Conservation (phyloP, 371 early-diverging fungal genomes). For the Circinella minor region DNA sequence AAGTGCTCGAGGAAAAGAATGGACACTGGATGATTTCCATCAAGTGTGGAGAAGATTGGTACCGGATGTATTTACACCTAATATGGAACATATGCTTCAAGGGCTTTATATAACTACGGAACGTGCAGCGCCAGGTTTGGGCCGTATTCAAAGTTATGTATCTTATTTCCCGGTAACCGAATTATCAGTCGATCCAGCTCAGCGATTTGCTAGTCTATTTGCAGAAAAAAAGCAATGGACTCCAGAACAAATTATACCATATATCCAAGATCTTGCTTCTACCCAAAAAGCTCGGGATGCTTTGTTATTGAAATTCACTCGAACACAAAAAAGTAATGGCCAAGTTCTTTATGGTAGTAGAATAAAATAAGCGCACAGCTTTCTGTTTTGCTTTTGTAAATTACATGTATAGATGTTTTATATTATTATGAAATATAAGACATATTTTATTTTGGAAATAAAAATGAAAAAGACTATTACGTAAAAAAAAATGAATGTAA, state of each 20-base stretch:
- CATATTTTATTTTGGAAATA: too few species aligned
- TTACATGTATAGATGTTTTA: too few species aligned
- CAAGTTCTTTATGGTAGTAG: constrained; percentile 40
- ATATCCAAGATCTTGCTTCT: constrained; percentile 54
- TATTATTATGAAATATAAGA: too few species aligned
- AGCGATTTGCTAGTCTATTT: constrained; percentile 58
- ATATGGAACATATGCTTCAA: constrained; percentile 31
- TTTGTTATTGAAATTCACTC: constrained; percentile 54
- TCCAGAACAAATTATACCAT: constrained; percentile 55
- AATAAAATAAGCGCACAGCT: constrained; percentile 31
- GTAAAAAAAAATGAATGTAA: too few species aligned
- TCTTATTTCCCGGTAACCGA: constrained; percentile 54
- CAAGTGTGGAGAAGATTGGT: constrained; percentile 46
- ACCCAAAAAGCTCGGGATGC: constrained; percentile 54
- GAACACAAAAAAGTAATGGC: constrained; percentile 37
- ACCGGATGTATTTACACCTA: constrained; percentile 34
- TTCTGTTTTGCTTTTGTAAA: too few species aligned
- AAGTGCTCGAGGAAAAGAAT: constrained; percentile 39
- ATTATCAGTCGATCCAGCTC: constrained; percentile 55
- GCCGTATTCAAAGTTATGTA: constrained; percentile 33
- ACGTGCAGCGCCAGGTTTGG: constrained; percentile 10
- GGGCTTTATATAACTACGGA: constrained; percentile 38
- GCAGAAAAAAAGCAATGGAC: constrained; percentile 56
- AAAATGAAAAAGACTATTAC: too few species aligned
- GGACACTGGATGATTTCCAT: constrained; percentile 54